A percentile compares a stretch with the other conserved stretches of the same genome.
These are phyloP conservation scores for Chlamydomonas sp. DNA, from an alignment of 139 green algal species.

Conservation along the genomic window DNA sequence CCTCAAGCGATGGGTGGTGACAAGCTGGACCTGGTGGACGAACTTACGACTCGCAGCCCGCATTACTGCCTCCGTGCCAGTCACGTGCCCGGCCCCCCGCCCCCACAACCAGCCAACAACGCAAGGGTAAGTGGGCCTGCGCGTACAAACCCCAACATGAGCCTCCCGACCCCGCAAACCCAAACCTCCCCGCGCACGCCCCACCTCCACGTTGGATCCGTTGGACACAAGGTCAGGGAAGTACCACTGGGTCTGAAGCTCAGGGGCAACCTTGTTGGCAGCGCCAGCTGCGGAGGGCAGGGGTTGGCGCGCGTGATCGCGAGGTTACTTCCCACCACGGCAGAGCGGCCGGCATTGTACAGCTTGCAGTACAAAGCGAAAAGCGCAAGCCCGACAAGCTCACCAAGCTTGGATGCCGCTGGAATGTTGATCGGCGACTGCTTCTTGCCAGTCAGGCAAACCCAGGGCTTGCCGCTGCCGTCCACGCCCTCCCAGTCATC, in stretches of 20 bases:
- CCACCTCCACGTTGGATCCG: slow-evolving; percentile 9
- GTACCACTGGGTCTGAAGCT: neutral
- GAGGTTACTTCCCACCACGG: no score
- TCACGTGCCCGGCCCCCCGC: no score
- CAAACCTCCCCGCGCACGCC: neutral
- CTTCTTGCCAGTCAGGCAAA: neutral
- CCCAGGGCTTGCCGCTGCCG: slow-evolving; percentile 13
- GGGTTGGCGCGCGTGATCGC: neutral
- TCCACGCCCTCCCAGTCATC: slow-evolving; percentile 24
- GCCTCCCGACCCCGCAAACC: no score
- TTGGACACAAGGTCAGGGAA: slow-evolving; percentile 21
- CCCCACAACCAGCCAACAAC: no score
- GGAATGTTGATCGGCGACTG: neutral
- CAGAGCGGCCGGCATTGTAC: no score
- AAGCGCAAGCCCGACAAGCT: neutral
- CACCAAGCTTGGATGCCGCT: neutral
- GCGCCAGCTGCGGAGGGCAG: neutral
- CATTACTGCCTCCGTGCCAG: no score
- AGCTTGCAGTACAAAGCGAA: no score
- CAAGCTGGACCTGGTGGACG: no score
- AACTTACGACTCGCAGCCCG: no score
- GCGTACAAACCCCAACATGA: no score
- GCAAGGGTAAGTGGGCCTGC: no score
- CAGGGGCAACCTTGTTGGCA: neutral
- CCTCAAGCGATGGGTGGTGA: no score